Percentiles rank a stretch among this genome's conserved stretches.
These are phyloP conservation scores for Pistacia atlantica DNA, from an alignment of 345 rosid species.

Conservation along the genomic window DNA sequence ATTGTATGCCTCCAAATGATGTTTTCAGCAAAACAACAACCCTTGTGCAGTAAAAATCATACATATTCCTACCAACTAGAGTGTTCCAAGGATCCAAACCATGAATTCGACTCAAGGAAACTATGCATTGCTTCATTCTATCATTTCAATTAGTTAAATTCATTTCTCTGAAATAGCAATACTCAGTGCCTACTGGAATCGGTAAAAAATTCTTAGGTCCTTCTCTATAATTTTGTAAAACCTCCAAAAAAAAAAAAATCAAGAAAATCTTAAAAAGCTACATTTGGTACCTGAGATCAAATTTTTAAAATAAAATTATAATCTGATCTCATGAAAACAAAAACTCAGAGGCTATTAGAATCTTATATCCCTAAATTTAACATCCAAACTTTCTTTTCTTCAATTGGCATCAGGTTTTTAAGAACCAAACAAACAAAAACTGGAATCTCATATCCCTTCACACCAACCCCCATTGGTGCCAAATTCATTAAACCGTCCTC, in stretches of 20 bases:
- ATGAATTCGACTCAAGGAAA: not conserved
- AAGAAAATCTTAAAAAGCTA: not conserved
- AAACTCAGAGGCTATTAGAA: not conserved
- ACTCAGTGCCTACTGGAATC: too few species aligned
- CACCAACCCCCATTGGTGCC: not conserved
- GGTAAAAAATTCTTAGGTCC: too few species aligned
- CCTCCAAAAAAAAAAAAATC: too few species aligned
- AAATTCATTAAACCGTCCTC: constrained; percentile 7
- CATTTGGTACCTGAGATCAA: not conserved
- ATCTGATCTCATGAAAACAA: not conserved
- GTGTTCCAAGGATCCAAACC: not conserved
- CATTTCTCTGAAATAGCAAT: not conserved
- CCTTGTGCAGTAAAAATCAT: not conserved
- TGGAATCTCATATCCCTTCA: not conserved
- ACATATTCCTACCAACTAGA: not conserved
- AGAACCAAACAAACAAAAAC: not conserved
- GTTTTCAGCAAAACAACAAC: not conserved
- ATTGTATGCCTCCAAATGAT: not conserved
- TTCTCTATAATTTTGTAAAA: too few species aligned
- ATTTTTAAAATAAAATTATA: not conserved
- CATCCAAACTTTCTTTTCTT: not conserved
- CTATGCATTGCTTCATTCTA: not conserved
- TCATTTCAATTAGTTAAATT: not conserved
- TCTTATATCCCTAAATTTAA: not conserved
- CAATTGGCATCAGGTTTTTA: not conserved